Base-by-base conservation (phyloP, 2,329 filamentous ascomycete genomes). In the Drechslerella dactyloides region DNA sequence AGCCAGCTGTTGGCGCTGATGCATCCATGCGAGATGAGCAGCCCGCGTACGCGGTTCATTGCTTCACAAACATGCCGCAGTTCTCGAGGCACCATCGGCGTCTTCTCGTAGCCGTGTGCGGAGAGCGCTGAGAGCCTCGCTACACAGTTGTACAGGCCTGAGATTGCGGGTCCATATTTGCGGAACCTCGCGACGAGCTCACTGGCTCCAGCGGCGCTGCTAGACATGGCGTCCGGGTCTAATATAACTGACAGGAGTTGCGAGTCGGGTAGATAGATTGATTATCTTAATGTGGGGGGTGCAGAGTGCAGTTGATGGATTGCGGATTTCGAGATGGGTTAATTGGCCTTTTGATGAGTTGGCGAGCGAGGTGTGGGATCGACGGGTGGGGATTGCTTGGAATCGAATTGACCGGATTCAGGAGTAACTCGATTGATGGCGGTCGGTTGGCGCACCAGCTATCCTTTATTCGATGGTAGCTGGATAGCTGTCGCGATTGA, bases 151-250 rank as follows among this genome's bases (percentile, higher is more conserved):
- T 69, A 69, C 19, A 69, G 58, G 11, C 65, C 65, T 33, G 58
- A 69, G 44, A 69, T 62, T 17, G 65, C 57, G 24, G 65, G 65
- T 17, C 65, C 65, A 48, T 69, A 69, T 58, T 69, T 69, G 57
- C 65, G 65, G 58, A 69, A 69, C 21, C 65, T 58, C 65, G 58
- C 46, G 35, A 69, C 65, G n/a, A 69, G 46, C 51, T 62, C 65
- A 53, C 65, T 46, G 57, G 65, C 52, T 40, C 65, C 42, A 61
- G 55, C 63, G 35, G 10, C 57, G 65, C 27, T 54, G 56, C 27
- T 69, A 46, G 58, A 62, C 65, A 69, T 69, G 61, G 58, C 33
- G 57, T 42, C 56, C 61, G 55, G 11, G 40, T 68, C 48, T 15
- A 61, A 52, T 23, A 52, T 33, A 24, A n/a, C 56, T 61, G 64